Evolutionary conservation across 2,329 filamentous ascomycete genomes (phyloP).

Genomic region (Cryoendolithus antarcticus): DNA sequence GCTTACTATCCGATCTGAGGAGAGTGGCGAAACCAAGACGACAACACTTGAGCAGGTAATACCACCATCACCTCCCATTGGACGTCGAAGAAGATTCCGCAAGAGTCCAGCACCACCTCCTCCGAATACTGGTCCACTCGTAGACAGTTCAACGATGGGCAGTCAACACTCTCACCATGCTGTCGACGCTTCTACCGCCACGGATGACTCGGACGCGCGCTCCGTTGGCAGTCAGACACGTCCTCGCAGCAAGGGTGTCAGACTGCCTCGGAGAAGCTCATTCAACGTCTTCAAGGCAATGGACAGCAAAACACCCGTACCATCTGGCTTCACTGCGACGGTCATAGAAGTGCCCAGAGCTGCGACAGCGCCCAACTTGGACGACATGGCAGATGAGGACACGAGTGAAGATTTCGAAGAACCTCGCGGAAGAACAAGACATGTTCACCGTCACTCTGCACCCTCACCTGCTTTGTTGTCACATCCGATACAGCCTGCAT

Average conservation of each 20-base stretch:
- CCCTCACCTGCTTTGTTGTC: conserved; percentile 8
- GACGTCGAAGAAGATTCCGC: too few relatives aligned
- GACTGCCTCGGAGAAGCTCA: conserved; percentile 18
- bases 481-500: conserved; percentile 11
- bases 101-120: too few relatives aligned
- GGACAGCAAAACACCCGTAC: conserved; percentile 15
- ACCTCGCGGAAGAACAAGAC: conserved; percentile 4
- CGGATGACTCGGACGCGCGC: conserved; percentile 11
- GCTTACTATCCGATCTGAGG: too few relatives aligned
- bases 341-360: conserved; percentile 8
- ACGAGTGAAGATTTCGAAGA: conserved; percentile 1
- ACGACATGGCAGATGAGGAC: conserved; percentile 4
- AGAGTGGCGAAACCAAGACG: too few relatives aligned
- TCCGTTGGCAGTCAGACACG: conserved; percentile 14
- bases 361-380: conserved; percentile 5
- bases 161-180: conserved; percentile 15
- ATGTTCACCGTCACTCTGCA: conserved; percentile 7
- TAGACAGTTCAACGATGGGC: conserved; percentile 13
- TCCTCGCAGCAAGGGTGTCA: conserved; percentile 10
- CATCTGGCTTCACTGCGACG: conserved; percentile 12
- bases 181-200: not conserved
- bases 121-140: too few relatives aligned
- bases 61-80: too few relatives aligned
- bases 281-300: conserved; percentile 21
- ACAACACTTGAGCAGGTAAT: too few relatives aligned